Evolutionary conservation across 176 grass and related monocot genomes (phyloP).

Genomic region (Musa troglodytarum): DNA sequence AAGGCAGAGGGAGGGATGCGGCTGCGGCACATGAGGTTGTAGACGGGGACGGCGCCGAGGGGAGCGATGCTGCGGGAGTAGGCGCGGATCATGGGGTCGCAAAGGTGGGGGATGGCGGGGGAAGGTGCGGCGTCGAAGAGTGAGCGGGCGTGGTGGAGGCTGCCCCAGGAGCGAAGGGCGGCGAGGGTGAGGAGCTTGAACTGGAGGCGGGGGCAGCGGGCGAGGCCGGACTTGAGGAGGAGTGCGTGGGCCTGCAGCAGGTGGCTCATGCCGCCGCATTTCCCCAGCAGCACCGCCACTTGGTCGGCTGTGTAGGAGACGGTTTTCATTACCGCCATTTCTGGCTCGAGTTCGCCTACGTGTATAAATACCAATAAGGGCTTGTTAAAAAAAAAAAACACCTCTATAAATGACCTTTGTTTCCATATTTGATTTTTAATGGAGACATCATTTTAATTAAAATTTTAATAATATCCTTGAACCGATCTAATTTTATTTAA

Average conservation of each 20-base stretch:
- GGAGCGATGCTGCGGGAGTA: constrained; percentile 29
- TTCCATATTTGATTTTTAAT: too few relatives aligned
- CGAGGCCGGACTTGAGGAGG: constrained; percentile 42
- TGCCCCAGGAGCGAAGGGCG: constrained; percentile 25
- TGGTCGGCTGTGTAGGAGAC: neutral
- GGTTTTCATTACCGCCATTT: neutral
- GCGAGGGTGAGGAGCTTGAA: constrained; percentile 41
- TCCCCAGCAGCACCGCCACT: constrained; percentile 12
- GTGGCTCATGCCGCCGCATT: constrained; percentile 7
- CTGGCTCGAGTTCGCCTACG: too few relatives aligned
- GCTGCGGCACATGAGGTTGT: constrained; percentile 27
- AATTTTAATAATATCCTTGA: too few relatives aligned
- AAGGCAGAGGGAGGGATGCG: constrained; percentile 29
- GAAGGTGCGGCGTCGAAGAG: constrained; percentile 33
- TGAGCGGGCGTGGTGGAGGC: constrained; percentile 35
- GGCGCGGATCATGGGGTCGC: constrained; percentile 32
- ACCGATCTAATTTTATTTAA: too few relatives aligned
- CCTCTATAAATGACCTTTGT: too few relatives aligned
- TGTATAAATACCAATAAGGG: too few relatives aligned
- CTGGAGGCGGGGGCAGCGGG: constrained; percentile 22
- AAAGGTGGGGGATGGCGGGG: constrained; percentile 33
- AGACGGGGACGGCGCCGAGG: constrained; percentile 23
- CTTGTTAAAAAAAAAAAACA: too few relatives aligned
- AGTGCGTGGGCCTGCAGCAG: constrained; percentile 31
- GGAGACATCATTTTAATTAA: too few relatives aligned